Evolutionary conservation across 805 yeast species (phyloP).

Genomic region (Cyberlindnera suaveolens): DNA sequence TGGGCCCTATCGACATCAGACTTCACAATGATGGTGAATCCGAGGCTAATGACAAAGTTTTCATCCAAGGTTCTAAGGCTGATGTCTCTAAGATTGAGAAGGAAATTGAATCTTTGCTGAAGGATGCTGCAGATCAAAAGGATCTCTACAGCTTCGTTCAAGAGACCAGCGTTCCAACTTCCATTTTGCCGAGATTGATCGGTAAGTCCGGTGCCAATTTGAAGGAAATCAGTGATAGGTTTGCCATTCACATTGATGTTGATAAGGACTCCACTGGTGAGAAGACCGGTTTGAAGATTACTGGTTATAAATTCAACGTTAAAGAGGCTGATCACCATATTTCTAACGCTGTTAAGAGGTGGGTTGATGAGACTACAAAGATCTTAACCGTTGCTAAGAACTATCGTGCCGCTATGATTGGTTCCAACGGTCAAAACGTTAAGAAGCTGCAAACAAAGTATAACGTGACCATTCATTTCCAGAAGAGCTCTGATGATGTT

Average conservation of each 20-base stretch:
- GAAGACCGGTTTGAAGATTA: conserved; percentile 47
- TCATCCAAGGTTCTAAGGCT: conserved; percentile 61
- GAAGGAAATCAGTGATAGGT: conserved; percentile 62
- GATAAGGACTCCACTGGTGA: conserved; percentile 43
- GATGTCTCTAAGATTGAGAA: conserved; percentile 51
- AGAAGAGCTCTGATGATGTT: conserved; percentile 53
- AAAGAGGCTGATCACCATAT: conserved; percentile 64
- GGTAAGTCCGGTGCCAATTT: conserved; percentile 85
- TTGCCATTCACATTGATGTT: conserved; percentile 71
- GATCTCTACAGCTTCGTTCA: conserved; percentile 37
- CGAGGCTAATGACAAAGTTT: conserved; percentile 47
- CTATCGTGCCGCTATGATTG: conserved; percentile 78
- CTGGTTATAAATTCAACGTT: conserved; percentile 76
- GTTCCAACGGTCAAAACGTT: conserved; percentile 74
- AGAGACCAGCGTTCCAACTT: conserved; percentile 55
- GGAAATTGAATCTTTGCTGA: conserved; percentile 48
- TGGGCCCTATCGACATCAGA: conserved; percentile 33
- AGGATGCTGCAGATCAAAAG: conserved; percentile 47
- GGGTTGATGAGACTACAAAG: conserved; percentile 75
- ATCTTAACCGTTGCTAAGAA: conserved; percentile 67
- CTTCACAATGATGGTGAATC: conserved; percentile 33
- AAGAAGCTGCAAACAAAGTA: conserved; percentile 85
- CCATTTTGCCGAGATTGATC: conserved; percentile 70
- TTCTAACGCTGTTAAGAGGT: conserved; percentile 52
- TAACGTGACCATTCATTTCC: conserved; percentile 74